Evolutionary conservation across 495 filamentous ascomycete genomes (phyloP).

Genomic region (Poronia punctata): DNA sequence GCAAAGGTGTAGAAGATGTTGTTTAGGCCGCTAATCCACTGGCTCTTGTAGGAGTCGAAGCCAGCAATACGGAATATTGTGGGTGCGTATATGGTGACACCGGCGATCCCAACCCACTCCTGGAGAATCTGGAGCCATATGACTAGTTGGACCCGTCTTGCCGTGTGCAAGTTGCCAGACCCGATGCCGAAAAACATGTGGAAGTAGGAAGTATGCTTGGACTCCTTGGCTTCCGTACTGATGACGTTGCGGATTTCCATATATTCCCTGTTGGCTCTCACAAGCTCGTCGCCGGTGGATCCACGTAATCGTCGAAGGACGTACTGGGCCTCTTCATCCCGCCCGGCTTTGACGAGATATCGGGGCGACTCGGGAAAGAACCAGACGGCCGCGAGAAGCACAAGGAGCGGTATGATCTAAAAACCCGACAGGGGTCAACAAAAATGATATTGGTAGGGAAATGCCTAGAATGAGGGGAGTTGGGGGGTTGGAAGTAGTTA

Average conservation of each 20-base stretch:
- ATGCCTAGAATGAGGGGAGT: too few species aligned
- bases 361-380: constrained; percentile 61
- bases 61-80: constrained; percentile 65
- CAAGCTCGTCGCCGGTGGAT: constrained; percentile 43
- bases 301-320: constrained; percentile 58
- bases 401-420: constrained; percentile 55
- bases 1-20: constrained; percentile 57
- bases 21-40: constrained; percentile 65
- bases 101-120: constrained; percentile 67
- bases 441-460: too few species aligned
- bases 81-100: constrained; percentile 59
- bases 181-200: constrained; percentile 59
- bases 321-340: constrained; percentile 55
- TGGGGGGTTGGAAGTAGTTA: neutral
- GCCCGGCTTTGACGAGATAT: constrained; percentile 57
- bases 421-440: too few species aligned
- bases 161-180: constrained; percentile 57
- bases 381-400: constrained; percentile 46
- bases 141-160: constrained; percentile 59
- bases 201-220: constrained; percentile 48
- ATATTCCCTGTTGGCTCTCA: constrained; percentile 54
- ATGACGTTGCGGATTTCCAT: constrained; percentile 52
- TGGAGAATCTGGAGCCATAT: constrained; percentile 70
- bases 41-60: constrained; percentile 50
- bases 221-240: constrained; percentile 46